These are phyloP conservation scores for Trametes sp. DNA, from an alignment of 1,284 basidiomycete genomes.

Conservation along the genomic window DNA sequence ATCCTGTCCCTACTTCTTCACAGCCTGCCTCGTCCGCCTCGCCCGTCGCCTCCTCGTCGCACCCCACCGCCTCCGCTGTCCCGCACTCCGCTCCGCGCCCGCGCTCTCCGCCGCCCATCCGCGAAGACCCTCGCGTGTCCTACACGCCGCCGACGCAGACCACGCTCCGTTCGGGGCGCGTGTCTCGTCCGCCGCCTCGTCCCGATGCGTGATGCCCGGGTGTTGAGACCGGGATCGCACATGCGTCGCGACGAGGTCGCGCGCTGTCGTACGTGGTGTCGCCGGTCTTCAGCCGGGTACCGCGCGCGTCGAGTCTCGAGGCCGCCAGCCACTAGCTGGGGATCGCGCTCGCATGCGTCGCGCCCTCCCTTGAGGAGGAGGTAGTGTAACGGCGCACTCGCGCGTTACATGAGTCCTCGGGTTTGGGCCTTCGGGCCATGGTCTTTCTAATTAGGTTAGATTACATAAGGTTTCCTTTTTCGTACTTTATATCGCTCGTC, in stretches of 20 bases:
- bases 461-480: background rate
- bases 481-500: background rate
- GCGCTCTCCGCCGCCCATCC: background rate
- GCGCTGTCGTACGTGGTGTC: background rate
- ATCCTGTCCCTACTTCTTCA: background rate
- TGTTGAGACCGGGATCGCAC: background rate
- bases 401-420: constrained; percentile 3
- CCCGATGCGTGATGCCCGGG: constrained; percentile 1
- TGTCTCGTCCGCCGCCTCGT: background rate
- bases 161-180: constrained; percentile 2
- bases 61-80: background rate
- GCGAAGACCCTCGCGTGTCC: background rate
- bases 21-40: background rate
- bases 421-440: constrained; percentile 7
- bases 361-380: constrained; percentile 7
- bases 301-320: background rate
- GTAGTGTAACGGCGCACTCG: constrained; percentile 2
- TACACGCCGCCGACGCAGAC: constrained; percentile 5
- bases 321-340: constrained; percentile 1
- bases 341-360: constrained; percentile 1
- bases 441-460: background rate
- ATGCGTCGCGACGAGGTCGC: background rate
- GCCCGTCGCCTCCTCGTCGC: background rate
- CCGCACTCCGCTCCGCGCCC: background rate
- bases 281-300: background rate